Evolutionary conservation across 2,329 filamentous ascomycete species (phyloP).

Genomic region (Plectosphaerella sp.): DNA sequence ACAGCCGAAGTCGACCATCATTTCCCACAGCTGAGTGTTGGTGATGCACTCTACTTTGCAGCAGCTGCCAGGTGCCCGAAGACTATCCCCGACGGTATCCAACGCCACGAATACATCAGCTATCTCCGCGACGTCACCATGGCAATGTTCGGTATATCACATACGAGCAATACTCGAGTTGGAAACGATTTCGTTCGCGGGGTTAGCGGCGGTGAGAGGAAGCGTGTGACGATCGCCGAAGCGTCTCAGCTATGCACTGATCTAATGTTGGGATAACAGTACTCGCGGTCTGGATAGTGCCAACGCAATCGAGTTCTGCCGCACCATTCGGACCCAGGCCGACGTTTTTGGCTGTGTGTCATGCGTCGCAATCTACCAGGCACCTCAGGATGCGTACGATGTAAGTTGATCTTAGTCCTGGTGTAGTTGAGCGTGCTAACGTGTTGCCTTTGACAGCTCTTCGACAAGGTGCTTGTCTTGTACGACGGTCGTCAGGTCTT

Average conservation of each 20-base stretch:
- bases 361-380: conserved; percentile 62
- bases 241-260: conserved; percentile 19
- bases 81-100: conserved; percentile 39
- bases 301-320: conserved; percentile 62
- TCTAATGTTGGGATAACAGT: conserved; percentile 48
- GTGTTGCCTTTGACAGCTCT: conserved; percentile 43
- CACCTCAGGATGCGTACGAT: conserved; percentile 32
- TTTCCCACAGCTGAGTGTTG: conserved; percentile 54
- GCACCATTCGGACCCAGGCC: conserved; percentile 54
- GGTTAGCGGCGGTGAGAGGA: conserved; percentile 48
- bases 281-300: conserved; percentile 62
- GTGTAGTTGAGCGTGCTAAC: conserved; percentile 2
- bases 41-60: conserved; percentile 58
- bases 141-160: conserved; percentile 48
- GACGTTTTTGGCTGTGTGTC: conserved; percentile 54
- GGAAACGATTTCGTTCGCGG: conserved; percentile 50
- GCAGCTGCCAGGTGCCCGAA: conserved; percentile 47
- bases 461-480: conserved; percentile 55
- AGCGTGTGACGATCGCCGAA: conserved; percentile 30
- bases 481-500: conserved; percentile 65
- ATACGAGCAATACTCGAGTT: conserved; percentile 47
- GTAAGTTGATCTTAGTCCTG: conserved; percentile 18
- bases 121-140: conserved; percentile 49
- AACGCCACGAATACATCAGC: conserved; percentile 32
- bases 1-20: conserved; percentile 63